Evolutionary conservation across 441 rosid species (phyloP), one percentile per base, ranked within the genome.

Genomic region (Codiaeum variegatum): DNA sequence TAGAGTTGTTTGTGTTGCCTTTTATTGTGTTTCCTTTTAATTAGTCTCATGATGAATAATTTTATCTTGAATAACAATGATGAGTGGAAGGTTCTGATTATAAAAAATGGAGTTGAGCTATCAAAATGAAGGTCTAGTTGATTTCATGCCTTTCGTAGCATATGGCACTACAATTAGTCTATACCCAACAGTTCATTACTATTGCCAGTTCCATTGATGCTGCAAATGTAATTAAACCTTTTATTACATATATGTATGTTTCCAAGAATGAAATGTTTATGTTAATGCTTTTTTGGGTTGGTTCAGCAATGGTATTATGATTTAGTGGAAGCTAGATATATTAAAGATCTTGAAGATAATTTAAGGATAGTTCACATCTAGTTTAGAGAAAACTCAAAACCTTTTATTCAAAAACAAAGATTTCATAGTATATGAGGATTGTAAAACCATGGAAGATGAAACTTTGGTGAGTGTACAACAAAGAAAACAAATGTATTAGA

Each of bases 381-480:
- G 74, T 90, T 86, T 32, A 92, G 96, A 3, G 92, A 88, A 19
- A 81, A 88, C 72, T 87, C 97, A 0, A 91, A 87, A 67, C 90
- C 92, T n/a, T 6, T 79, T 90, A 5, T 90, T 90, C 21, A 85
- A 85, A 76, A 91, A 92, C 83, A 84, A 91, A 79, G 96, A 90
- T 71, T 92, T 88, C 74, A 84, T 84, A 47, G 92, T 91, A n/a
- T 91, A 92, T 15, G 92, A 92, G 74, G 75, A 96, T 19, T 86
- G 91, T 0, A 91, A 88, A 82, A 83, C 96, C 32, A 88, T 92
- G 97, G 90, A 88, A 79, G 96, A 92, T 21, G 96, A 93, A 32
- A 92, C 92, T 34, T 73, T 88, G 66, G 91, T 87, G 75, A 32
- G 80, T 71, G 3, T 0, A 64, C 9, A 2, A 5, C 13, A 21